These are phyloP conservation scores for Spathaspora sp. DNA, from an alignment of 1,139 yeast species.

Conservation along the genomic window DNA sequence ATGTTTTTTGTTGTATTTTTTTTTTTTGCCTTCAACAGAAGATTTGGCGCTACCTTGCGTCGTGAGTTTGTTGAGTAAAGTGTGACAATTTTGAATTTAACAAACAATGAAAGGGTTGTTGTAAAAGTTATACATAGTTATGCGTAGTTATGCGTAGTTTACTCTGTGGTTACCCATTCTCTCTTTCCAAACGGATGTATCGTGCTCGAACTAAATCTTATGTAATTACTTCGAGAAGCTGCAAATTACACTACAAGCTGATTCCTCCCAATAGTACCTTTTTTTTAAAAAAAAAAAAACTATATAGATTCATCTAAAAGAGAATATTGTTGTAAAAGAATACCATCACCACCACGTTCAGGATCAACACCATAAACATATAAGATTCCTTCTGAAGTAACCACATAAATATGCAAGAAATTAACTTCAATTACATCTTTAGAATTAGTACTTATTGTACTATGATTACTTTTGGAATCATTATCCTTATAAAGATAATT, in stretches of 20 bases:
- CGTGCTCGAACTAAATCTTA: too few species aligned
- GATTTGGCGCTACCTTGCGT: too few species aligned
- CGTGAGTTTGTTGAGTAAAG: too few species aligned
- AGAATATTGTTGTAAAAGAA: slow-evolving; percentile 68
- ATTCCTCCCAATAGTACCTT: not conserved
- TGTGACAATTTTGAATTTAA: too few species aligned
- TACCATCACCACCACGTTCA: slow-evolving; percentile 92
- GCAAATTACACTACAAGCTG: too few species aligned
- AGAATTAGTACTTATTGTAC: slow-evolving; percentile 12
- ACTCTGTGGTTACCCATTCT: too few species aligned
- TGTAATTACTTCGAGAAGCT: too few species aligned
- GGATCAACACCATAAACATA: slow-evolving; percentile 86
- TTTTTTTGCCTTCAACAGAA: not conserved
- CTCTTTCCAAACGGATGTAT: too few species aligned
- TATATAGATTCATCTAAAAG: slow-evolving; percentile 24
- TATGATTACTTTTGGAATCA: slow-evolving; percentile 14
- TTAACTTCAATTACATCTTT: slow-evolving; percentile 42
- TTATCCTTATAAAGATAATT: slow-evolving; percentile 24
- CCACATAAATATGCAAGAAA: slow-evolving; percentile 69
- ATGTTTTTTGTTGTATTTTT: not conserved
- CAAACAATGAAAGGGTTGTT: too few species aligned
- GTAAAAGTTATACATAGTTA: too few species aligned
- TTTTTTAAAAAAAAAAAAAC: not conserved
- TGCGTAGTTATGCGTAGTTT: too few species aligned
- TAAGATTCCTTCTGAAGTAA: slow-evolving; percentile 84